Evolutionary conservation across 108 stramenopile species (phyloP), one percentile per base, ranked within the genome.

Genomic region (Seminavis robusta): DNA sequence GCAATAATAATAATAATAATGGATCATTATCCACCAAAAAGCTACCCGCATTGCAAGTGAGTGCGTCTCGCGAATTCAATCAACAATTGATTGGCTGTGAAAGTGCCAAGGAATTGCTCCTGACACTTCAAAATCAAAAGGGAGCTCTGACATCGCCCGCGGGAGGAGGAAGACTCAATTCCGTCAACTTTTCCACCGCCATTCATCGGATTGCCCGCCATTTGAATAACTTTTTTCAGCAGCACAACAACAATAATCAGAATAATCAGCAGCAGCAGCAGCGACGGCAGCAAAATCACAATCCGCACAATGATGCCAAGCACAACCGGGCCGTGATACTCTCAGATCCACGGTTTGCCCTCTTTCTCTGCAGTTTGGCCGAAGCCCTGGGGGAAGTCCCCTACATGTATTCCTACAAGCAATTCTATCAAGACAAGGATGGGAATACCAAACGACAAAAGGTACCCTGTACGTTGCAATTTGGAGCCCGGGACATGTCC

Each of bases 161-260:
- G 26, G 80, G 82, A 2, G 84, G 79, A 6, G 62, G 64, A 3
- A 62, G 44, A 19, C 10, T 83, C 27, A 92, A 83, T 52, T 82
- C 81, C 1, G 80, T 92, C 40, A 92, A 92, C 47, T 86, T 83
- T 63, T 79, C 83, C 13, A 91, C 89, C 2, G 65, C 71, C 47
- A 51, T 87, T 19, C 89, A 91, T 68, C 79, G 90, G 0, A 41
- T 92, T 4, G 86, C 80, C 20, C 56, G 76, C 8, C 66, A 83
- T 42, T 71, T 74, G 20, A 48, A 33, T 23, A 31, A 60, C 27
- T n/a, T n/a, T n/a, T n/a, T n/a, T n/a, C n/a, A n/a, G n/a, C 33
- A 56, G 25, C 31, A 47, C n/a, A 56, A 31, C 41, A 58, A 66
- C 19, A 49, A 67, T 36, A 33, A 64, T 48, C 42, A 70, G 15